Evolutionary conservation across 331 rosid genomes (phyloP).

Genomic region (Acacia pycnantha): DNA sequence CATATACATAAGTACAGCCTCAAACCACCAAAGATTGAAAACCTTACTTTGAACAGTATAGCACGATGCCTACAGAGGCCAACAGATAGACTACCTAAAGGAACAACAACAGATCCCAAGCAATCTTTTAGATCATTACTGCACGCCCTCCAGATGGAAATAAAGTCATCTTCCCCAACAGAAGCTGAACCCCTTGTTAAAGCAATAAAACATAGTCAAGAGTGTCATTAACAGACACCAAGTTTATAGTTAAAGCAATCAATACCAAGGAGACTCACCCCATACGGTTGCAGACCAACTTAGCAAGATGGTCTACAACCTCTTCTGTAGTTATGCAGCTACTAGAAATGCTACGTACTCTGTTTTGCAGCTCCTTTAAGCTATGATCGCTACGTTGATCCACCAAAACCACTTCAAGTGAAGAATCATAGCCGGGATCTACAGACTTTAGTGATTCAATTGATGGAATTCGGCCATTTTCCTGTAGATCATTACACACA

Average conservation of each 20-base stretch:
- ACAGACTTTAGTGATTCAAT: conserved; percentile 76
- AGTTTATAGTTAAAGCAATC: conserved; percentile 28
- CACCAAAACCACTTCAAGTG: conserved; percentile 83
- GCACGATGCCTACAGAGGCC: conserved; percentile 99
- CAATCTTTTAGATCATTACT: conserved; percentile 78
- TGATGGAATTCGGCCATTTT: conserved; percentile 88
- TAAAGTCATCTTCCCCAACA: conserved; percentile 62
- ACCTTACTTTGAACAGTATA: conserved; percentile 86
- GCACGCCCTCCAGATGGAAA: conserved; percentile 79
- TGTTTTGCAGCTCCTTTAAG: conserved; percentile 83
- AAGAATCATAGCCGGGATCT: conserved; percentile 57
- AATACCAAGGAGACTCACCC: conserved; percentile 70
- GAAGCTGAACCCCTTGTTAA: conserved; percentile 86
- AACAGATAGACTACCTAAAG: conserved; percentile 84
- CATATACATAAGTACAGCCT: conserved; percentile 26
- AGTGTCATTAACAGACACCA: conserved; percentile 28
- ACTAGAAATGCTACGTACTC: conserved; percentile 60
- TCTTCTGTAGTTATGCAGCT: conserved; percentile 70
- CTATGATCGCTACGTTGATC: conserved; percentile 73
- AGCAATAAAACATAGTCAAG: conserved; percentile 49
- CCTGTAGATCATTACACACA: conserved; percentile 83
- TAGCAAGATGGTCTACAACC: conserved; percentile 91
- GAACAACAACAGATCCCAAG: conserved; percentile 93
- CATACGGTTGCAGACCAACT: conserved; percentile 85
- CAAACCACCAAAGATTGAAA: conserved; percentile 23